These are phyloP conservation scores for Trapa bicornis DNA, from an alignment of 345 rosid species.

Conservation along the genomic window DNA sequence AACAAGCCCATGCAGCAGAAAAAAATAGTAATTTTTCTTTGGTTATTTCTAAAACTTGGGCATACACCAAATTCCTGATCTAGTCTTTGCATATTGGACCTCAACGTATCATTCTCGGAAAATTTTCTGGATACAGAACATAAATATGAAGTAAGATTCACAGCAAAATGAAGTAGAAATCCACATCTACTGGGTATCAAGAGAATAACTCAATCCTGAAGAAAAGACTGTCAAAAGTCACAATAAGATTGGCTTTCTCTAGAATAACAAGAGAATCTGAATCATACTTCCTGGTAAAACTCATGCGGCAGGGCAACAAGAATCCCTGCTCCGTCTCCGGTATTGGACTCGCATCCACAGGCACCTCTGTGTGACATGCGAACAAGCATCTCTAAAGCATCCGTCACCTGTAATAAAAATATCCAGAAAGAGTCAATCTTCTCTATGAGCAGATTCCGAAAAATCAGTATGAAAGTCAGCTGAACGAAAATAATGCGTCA, in stretches of 20 bases:
- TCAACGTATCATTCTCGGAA: background rate
- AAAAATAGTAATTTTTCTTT: background rate
- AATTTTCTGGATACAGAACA: background rate
- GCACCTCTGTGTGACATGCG: constrained; percentile 98
- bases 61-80: background rate
- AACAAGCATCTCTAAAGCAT: constrained; percentile 89
- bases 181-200: too few relatives aligned
- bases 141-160: too few relatives aligned
- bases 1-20: constrained; percentile 15
- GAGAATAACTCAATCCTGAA: too few relatives aligned
- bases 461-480: constrained; percentile 3
- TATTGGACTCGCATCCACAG: constrained; percentile 94
- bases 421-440: background rate
- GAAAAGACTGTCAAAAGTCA: too few relatives aligned
- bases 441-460: background rate
- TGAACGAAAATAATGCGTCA: background rate
- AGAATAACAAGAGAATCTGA: background rate
- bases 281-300: constrained; percentile 53
- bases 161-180: too few relatives aligned
- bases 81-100: background rate
- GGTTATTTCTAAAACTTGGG: background rate
- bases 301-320: constrained; percentile 81
- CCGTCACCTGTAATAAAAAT: constrained; percentile 42
- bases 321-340: constrained; percentile 99
- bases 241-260: background rate